These are phyloP conservation scores for Termitomyces sp. DNA, from an alignment of 768 basidiomycete genomes.

Conservation along the genomic window DNA sequence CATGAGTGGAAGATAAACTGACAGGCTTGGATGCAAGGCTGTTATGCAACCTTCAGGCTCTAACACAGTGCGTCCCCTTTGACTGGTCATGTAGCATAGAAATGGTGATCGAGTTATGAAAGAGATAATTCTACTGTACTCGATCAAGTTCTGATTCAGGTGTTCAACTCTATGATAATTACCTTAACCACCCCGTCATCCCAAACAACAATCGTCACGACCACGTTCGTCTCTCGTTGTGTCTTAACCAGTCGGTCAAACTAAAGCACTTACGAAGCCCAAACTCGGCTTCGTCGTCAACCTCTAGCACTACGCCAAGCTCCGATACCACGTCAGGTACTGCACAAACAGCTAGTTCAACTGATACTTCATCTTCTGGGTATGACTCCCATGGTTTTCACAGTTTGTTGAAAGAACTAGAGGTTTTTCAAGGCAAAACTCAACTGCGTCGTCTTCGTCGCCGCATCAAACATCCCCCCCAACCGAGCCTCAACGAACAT, in stretches of 20 bases:
- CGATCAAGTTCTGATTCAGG: neutral
- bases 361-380: neutral
- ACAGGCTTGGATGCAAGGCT: neutral
- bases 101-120: neutral
- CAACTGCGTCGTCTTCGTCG: neutral
- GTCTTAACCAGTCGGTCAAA: no score
- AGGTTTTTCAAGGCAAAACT: neutral
- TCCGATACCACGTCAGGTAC: no score
- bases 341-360: neutral
- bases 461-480: neutral
- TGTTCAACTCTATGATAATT: no score
- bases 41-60: neutral
- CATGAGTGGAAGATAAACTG: neutral
- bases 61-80: neutral
- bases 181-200: no score
- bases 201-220: no score
- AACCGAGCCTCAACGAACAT: no score
- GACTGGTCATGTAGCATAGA: neutral
- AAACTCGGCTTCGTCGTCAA: neutral
- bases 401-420: no score
- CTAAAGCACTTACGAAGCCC: neutral
- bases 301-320: neutral
- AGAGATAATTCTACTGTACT: neutral
- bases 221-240: neutral
- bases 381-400: neutral